Evolutionary conservation across 169 alveolate genomes (phyloP).

Genomic region (Plasmodium inui): DNA sequence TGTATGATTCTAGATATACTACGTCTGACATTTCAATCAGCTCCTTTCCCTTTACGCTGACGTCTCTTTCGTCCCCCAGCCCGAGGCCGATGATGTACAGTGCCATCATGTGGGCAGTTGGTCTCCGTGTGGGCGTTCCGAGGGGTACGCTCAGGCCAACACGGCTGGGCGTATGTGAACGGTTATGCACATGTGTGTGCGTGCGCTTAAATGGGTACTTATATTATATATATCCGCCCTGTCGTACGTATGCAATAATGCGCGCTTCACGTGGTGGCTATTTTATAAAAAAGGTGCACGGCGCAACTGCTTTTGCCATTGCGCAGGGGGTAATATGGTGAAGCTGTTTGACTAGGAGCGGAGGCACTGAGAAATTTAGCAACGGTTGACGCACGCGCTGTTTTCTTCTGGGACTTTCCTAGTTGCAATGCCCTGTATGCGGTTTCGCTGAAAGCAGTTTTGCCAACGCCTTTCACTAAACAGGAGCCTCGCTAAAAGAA

Average conservation of each 20-base stretch:
- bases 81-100: slow-evolving; percentile 95
- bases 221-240: not conserved
- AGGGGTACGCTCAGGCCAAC: not conserved
- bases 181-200: not conserved
- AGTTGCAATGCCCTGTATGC: not conserved
- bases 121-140: not conserved
- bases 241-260: not conserved
- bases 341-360: not conserved
- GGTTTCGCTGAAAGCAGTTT: not conserved
- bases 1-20: slow-evolving; percentile 94
- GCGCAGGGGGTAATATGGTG: not conserved
- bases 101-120: slow-evolving; percentile 86
- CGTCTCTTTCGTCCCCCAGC: slow-evolving; percentile 93
- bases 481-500: not conserved
- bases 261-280: not conserved
- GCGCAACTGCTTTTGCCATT: not conserved
- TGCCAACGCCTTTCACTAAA: not conserved
- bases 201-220: not conserved
- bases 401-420: not conserved
- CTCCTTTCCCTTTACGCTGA: slow-evolving; percentile 93
- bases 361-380: not conserved
- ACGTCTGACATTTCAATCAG: slow-evolving; percentile 88
- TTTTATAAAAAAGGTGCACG: not conserved
- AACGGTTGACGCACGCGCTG: not conserved
- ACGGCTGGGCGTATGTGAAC: not conserved